Base-by-base conservation (phyloP, 768 basidiomycete species). In the Mycena galopus region DNA sequence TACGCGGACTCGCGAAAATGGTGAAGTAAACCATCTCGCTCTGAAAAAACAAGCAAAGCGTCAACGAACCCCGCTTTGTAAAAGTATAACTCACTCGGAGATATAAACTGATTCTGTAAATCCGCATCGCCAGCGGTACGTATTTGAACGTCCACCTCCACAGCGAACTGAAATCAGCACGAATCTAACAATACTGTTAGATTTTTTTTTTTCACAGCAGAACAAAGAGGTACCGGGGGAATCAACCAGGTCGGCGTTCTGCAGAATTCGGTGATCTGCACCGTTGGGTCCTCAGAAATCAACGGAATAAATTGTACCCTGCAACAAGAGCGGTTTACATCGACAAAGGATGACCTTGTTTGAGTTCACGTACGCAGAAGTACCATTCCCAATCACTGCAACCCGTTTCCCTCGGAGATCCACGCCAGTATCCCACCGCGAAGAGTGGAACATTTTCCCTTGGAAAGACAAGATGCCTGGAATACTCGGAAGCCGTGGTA, bases 291-390 rank as follows among this genome's bases (percentile, higher is more conserved):
- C 47, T 79, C 77, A n/a, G 89, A 82, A 69, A 91, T 89, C 69
- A 83, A 77, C 19, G 90, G 89, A 21, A 90, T 77, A 55, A 91
- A 86, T 77, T 93, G 91, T 7, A 90, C 88, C 23, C 91, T 91
- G 30, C 37, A 60, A 33, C 64, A 7, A 4, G 7, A 58, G 23
- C 27, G 30, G n/a, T 29, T 17, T 21, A n/a, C 29, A 23, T 11
- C 14, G 10, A 37, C 12, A 4, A 19, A 30, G 32, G 12, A 4
- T 27, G 19, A 7, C 8, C 30, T 62, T 35, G 7, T 8, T n/a
- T 23, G 9, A 47, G 19, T 37, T 71, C 27, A 82, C 85, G 53
- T 74, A 90, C 85, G 86, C 88, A 37, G 88, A 88, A 53, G 85
- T 84, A 1, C 88, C 91, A 73, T 90, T 91, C 21, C 90, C 91